These are phyloP conservation scores for Alternaria dauci DNA, from an alignment of 2,329 filamentous ascomycete species.

Conservation along the genomic window DNA sequence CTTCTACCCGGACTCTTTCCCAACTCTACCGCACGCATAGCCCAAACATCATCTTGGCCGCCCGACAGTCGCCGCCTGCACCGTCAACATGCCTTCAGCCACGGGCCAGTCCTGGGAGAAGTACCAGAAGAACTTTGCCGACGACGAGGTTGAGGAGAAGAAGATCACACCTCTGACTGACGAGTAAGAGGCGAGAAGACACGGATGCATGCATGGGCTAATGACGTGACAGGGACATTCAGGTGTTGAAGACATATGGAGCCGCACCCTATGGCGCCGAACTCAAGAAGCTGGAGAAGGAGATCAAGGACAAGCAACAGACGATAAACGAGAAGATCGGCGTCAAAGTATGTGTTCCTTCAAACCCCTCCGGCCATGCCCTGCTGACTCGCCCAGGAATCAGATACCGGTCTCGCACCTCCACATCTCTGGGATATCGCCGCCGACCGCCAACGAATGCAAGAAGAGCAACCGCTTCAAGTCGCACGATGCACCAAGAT, in stretches of 20 bases:
- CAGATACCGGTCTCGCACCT: slow-evolving; percentile 95
- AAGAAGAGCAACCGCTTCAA: slow-evolving; percentile 96
- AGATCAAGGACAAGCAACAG: slow-evolving; percentile 98
- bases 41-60: slow-evolving; percentile 7
- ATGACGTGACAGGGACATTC: slow-evolving; percentile 79
- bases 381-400: slow-evolving; percentile 71
- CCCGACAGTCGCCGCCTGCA: slow-evolving; percentile 20
- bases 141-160: slow-evolving; percentile 98
- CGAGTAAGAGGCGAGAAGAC: slow-evolving; percentile 70
- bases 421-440: slow-evolving; percentile 99
- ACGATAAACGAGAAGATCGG: slow-evolving; percentile 99
- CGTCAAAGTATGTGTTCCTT: slow-evolving; percentile 29
- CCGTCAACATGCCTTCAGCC: slow-evolving; percentile 81
- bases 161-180: slow-evolving; percentile 98
- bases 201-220: slow-evolving; percentile 32
- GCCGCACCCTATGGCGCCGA: slow-evolving; percentile 93
- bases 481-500: slow-evolving; percentile 99
- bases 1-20: background rate
- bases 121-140: slow-evolving; percentile 95
- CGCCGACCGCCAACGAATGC: slow-evolving; percentile 97
- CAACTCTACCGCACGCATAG: slow-evolving; percentile 1
- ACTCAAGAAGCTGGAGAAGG: slow-evolving; percentile 96
- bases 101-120: slow-evolving; percentile 97
- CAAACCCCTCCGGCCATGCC: background rate
- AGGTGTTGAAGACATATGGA: slow-evolving; percentile 98